A percentile compares a stretch with the other conserved stretches of the same genome.
phyloP scores from a whole-genome alignment of 164 flowering plant genomes.

The Sedum album region DNA sequence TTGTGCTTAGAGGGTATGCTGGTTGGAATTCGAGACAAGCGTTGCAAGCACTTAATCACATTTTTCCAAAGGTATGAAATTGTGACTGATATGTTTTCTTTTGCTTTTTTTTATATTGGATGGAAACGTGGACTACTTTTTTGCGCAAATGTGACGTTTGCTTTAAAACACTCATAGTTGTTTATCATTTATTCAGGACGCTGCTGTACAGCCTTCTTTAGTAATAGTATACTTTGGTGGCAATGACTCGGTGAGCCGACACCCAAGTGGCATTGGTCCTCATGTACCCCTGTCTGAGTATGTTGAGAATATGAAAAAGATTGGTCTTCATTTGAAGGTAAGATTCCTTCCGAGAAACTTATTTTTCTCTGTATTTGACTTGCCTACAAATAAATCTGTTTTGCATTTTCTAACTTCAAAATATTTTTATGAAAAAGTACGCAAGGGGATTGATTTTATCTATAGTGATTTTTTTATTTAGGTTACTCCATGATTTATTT shows the following conservation, averaged over 20 bases:
- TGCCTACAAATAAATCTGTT: background rate
- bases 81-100: background rate
- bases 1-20: conserved; percentile 59
- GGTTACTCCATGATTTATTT: background rate
- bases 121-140: too few relatives aligned
- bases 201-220: conserved; percentile 61
- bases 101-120: too few relatives aligned
- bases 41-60: conserved; percentile 49
- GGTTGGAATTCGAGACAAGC: conserved; percentile 93
- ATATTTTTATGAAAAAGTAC: background rate
- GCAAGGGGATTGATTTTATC: background rate
- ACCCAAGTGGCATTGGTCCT: conserved; percentile 57
- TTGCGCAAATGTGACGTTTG: too few relatives aligned
- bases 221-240: conserved; percentile 90
- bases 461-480: too few relatives aligned
- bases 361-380: background rate
- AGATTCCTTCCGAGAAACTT: background rate
- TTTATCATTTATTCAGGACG: conserved; percentile 39
- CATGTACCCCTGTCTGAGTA: conserved; percentile 84
- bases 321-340: conserved; percentile 72
- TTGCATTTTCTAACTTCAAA: background rate
- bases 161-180: background rate
- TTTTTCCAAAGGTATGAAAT: conserved; percentile 72
- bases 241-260: conserved; percentile 65
- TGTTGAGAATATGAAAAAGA: conserved; percentile 65